These are phyloP conservation scores for Solanum infundibuliforme DNA, from an alignment of 257 asterid species.

Conservation along the genomic window DNA sequence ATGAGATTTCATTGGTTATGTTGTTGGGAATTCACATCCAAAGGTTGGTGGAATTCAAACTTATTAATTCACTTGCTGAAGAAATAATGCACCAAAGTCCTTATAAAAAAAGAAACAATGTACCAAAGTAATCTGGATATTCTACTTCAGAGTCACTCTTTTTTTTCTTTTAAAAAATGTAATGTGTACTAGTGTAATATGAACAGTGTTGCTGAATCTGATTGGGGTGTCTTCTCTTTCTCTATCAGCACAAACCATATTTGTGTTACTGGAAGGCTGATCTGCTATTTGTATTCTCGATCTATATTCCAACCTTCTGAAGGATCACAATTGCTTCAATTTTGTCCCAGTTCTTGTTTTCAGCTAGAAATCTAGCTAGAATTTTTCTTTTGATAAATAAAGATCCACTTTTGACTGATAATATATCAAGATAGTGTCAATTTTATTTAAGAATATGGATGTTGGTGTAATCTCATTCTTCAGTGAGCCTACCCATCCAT, in stretches of 20 bases:
- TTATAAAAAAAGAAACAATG: neutral
- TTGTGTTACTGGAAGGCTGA: neutral
- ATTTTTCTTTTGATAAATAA: neutral
- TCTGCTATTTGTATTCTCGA: neutral
- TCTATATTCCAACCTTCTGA: neutral
- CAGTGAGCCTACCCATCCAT: neutral
- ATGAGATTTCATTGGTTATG: neutral
- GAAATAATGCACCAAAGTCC: neutral
- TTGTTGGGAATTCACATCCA: neutral
- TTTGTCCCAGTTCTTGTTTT: neutral
- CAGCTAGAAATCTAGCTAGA: neutral
- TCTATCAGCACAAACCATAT: neutral
- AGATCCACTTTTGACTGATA: neutral
- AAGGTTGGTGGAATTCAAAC: neutral
- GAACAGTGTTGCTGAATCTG: neutral
- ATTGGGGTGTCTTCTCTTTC: neutral
- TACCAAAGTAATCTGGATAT: neutral
- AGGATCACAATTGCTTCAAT: neutral
- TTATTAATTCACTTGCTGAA: neutral
- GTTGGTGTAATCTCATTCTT: neutral
- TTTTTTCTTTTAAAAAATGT: neutral
- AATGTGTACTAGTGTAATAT: neutral
- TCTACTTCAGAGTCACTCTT: neutral
- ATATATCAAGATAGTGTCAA: neutral
- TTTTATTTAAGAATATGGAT: neutral